Evolutionary conservation across 129 eudicot genomes (phyloP).

Genomic region (Escallonia rubra): DNA sequence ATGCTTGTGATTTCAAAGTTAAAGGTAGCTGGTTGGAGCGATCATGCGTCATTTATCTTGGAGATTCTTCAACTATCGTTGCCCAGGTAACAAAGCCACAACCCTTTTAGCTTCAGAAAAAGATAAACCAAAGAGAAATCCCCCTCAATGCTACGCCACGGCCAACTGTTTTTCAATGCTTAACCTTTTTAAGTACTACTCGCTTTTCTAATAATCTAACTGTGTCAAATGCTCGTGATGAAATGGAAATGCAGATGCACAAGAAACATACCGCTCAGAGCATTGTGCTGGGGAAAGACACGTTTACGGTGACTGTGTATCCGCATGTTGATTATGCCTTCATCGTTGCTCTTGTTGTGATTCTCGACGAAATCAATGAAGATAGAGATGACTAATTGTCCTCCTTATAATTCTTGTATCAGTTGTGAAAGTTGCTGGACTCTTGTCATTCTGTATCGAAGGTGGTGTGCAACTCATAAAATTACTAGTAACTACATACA

Average conservation of each 20-base stretch:
- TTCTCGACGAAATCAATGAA: constrained; percentile 36
- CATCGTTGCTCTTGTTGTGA: constrained; percentile 42
- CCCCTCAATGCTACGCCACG: too few species aligned
- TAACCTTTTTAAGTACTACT: too few species aligned
- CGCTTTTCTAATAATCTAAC: too few species aligned
- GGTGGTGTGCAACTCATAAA: too few species aligned
- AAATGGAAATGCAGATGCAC: constrained; percentile 27
- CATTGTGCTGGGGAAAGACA: constrained; percentile 46
- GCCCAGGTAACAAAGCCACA: constrained; percentile 23
- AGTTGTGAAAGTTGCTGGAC: too few species aligned
- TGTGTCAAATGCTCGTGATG: too few species aligned
- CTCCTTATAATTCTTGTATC: too few species aligned
- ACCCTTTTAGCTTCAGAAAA: too few species aligned
- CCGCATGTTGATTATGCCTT: constrained; percentile 49
- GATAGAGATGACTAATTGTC: constrained; percentile 13
- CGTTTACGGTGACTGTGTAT: constrained; percentile 38
- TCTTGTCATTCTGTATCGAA: too few species aligned
- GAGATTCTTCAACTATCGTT: constrained; percentile 21
- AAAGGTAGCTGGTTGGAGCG: constrained; percentile 39
- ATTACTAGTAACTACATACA: too few species aligned
- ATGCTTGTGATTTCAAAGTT: constrained; percentile 30
- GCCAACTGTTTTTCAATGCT: too few species aligned
- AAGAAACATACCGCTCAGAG: constrained; percentile 34
- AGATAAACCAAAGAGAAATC: too few species aligned
- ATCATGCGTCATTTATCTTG: constrained; percentile 30